A percentile compares a stretch with the other conserved stretches of the same genome.
Conservation (phyloP, 306 rosid species). For the Cajanus cajan region DNA sequence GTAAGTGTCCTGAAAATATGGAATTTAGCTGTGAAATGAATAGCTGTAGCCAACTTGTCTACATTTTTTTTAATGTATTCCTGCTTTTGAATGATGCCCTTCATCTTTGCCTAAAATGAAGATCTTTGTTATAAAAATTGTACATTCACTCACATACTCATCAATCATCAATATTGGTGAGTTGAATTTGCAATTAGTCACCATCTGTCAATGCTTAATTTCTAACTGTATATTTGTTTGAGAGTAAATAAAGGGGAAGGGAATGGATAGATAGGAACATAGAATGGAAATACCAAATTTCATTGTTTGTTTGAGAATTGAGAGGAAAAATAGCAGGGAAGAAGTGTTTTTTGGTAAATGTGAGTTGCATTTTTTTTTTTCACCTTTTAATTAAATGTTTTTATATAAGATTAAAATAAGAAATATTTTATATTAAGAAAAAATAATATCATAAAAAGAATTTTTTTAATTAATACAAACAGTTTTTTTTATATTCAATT, state of each 20-base stretch:
- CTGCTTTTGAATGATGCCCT: not conserved
- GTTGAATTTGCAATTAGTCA: not conserved
- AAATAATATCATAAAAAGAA: too few species aligned
- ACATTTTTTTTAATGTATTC: not conserved
- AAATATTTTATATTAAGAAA: too few species aligned
- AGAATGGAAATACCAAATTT: not conserved
- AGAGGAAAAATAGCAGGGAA: not conserved
- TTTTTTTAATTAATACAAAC: too few species aligned
- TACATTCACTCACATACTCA: constrained; percentile 10
- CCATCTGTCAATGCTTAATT: not conserved
- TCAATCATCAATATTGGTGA: not conserved
- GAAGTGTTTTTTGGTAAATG: not conserved
- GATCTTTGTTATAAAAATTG: not conserved
- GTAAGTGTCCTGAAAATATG: constrained; percentile 29
- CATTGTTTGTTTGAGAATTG: not conserved
- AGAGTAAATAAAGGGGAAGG: not conserved
- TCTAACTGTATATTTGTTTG: not conserved
- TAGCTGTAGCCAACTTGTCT: not conserved
- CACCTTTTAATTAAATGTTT: too few species aligned
- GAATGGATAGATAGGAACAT: not conserved
- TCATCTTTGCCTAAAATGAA: constrained; percentile 7
- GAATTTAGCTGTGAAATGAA: not conserved
- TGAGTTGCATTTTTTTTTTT: not conserved
- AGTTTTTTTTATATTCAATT: not conserved
- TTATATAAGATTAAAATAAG: too few species aligned